phyloP scores from a whole-genome alignment of 805 yeast species.

The Zygotorulaspora sp. region DNA sequence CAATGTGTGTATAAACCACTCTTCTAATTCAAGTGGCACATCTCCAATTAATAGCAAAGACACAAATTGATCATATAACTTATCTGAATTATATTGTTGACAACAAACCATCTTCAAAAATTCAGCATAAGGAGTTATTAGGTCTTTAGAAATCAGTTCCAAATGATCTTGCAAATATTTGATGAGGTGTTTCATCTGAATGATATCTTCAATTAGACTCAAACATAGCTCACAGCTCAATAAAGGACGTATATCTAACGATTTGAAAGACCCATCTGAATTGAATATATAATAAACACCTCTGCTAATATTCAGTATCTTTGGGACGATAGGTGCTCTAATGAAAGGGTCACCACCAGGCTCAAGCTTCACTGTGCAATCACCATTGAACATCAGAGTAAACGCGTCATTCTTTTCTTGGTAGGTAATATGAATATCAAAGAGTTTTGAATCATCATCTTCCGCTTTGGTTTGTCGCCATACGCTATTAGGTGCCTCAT shows the following conservation, averaged over 20 bases:
- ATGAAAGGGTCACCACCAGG: neutral
- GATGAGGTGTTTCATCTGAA: conserved; percentile 14
- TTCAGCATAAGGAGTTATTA: conserved; percentile 20
- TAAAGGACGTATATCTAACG: conserved; percentile 10
- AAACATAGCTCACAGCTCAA: conserved; percentile 3
- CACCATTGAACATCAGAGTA: conserved; percentile 21
- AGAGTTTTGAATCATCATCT: neutral
- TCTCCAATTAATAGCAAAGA: conserved; percentile 20
- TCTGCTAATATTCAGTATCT: conserved; percentile 5
- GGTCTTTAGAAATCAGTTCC: conserved; percentile 17
- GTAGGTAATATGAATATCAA: conserved; percentile 25
- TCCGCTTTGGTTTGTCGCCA: conserved; percentile 16
- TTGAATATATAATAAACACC: conserved; percentile 11
- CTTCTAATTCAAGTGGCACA: conserved; percentile 12
- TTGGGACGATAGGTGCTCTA: neutral
- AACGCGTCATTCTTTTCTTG: conserved; percentile 10
- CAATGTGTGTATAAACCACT: conserved; percentile 59
- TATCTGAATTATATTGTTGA: conserved; percentile 16
- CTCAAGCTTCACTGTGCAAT: conserved; percentile 4
- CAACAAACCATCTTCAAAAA: conserved; percentile 21
- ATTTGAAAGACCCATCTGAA: conserved; percentile 11
- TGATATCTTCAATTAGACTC: conserved; percentile 12
- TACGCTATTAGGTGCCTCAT: conserved; percentile 11
- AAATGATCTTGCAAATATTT: conserved; percentile 20
- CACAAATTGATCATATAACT: conserved; percentile 35